phyloP scores from a whole-genome alignment of 495 filamentous ascomycete genomes.

The Aspergillus homomorphus region DNA sequence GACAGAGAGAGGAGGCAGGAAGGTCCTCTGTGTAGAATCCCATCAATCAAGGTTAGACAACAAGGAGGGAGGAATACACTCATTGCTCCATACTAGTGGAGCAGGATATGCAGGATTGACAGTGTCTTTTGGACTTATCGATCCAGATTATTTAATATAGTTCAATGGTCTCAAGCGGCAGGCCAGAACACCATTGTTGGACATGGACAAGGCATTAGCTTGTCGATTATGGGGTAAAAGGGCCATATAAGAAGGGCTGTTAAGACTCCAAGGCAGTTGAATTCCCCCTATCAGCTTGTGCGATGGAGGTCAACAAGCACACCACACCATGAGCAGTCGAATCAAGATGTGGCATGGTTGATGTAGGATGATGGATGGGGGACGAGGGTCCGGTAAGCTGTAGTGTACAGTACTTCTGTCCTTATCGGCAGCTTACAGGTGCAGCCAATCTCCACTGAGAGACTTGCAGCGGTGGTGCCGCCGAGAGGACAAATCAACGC shows the following conservation, averaged over 20 bases:
- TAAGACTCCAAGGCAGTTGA: background rate
- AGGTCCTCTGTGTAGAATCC: background rate
- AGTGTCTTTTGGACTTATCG: constrained; percentile 20
- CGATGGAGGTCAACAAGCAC: background rate
- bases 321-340: constrained; percentile 1
- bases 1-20: constrained; percentile 3
- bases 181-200: constrained; percentile 3
- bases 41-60: constrained; percentile 7
- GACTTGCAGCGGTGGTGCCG: constrained; percentile 24
- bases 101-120: constrained; percentile 23
- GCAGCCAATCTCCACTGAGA: constrained; percentile 14
- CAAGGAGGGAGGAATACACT: constrained; percentile 2
- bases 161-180: constrained; percentile 10
- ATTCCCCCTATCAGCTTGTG: constrained; percentile 2
- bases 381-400: background rate
- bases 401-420: constrained; percentile 12
- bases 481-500: constrained; percentile 37
- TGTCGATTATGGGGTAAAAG: constrained; percentile 1
- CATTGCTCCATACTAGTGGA: constrained; percentile 12
- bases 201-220: background rate
- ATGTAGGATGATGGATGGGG: background rate
- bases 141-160: constrained; percentile 14
- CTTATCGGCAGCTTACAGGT: constrained; percentile 22
- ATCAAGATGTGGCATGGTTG: background rate
- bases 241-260: background rate